phyloP scores from a whole-genome alignment of 306 rosid species.

The Aeschynomene evenia region DNA sequence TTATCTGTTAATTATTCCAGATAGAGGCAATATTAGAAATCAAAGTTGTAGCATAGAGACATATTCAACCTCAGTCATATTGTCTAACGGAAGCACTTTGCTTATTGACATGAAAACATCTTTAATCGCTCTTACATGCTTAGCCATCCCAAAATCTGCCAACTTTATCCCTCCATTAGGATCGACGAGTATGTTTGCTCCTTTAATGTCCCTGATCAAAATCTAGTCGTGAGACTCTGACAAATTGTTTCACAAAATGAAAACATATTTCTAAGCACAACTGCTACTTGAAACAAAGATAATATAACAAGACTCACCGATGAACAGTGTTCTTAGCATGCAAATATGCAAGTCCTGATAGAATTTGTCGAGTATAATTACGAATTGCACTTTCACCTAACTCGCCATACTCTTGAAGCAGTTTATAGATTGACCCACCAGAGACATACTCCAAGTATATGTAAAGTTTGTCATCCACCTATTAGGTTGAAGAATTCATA shows the following conservation, averaged over 20 bases:
- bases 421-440: conserved; percentile 89
- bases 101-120: conserved; percentile 51
- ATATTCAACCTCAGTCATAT: conserved; percentile 51
- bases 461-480: conserved; percentile 82
- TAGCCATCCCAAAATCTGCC: conserved; percentile 99
- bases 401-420: conserved; percentile 83
- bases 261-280: conserved; percentile 26
- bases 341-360: conserved; percentile 87
- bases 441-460: conserved; percentile 94
- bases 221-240: conserved; percentile 41
- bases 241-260: conserved; percentile 49
- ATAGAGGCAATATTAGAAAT: conserved; percentile 35
- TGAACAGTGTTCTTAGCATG: conserved; percentile 91
- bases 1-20: conserved; percentile 54
- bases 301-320: conserved; percentile 53
- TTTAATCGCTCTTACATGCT: conserved; percentile 78
- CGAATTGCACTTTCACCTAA: conserved; percentile 85
- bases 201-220: conserved; percentile 84
- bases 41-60: conserved; percentile 38
- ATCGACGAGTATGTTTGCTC: conserved; percentile 94
- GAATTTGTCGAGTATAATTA: conserved; percentile 84
- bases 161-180: conserved; percentile 85
- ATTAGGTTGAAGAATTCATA: conserved; percentile 27
- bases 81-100: conserved; percentile 35
- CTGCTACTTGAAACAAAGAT: background rate